These are phyloP conservation scores for Kazachstania kunashirensis DNA, from an alignment of 805 yeast genomes.

Conservation along the genomic window DNA sequence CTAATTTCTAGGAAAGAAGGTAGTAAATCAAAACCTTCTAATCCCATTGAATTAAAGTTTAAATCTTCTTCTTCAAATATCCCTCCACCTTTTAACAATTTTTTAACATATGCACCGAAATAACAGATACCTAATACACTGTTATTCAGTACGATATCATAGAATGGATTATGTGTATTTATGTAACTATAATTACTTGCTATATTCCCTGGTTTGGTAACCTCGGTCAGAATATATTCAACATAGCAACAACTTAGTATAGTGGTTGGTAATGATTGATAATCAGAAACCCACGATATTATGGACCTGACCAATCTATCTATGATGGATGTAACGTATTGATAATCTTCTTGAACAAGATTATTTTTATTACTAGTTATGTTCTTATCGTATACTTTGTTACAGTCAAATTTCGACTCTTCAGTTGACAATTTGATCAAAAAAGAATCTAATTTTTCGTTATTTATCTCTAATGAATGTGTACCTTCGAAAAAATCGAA, in stretches of 20 bases:
- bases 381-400: slow-evolving; percentile 7
- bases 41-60: slow-evolving; percentile 52
- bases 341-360: slow-evolving; percentile 21
- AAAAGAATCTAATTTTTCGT: slow-evolving; percentile 69
- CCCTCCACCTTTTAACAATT: slow-evolving; percentile 46
- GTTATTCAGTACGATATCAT: slow-evolving; percentile 43
- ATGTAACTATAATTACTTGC: slow-evolving; percentile 5
- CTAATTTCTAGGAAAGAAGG: slow-evolving; percentile 16
- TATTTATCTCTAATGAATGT: slow-evolving; percentile 72
- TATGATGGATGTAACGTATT: slow-evolving; percentile 41
- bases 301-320: slow-evolving; percentile 45
- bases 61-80: slow-evolving; percentile 70
- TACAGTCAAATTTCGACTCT: slow-evolving; percentile 40
- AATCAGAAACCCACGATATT: slow-evolving; percentile 68
- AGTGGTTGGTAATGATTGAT: slow-evolving; percentile 60
- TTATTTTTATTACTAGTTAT: slow-evolving; percentile 1
- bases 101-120: slow-evolving; percentile 39
- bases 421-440: slow-evolving; percentile 38
- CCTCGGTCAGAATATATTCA: slow-evolving; percentile 43
- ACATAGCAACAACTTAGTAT: slow-evolving; percentile 68
- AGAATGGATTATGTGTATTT: slow-evolving; percentile 26
- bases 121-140: slow-evolving; percentile 45
- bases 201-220: slow-evolving; percentile 19
- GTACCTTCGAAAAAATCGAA: slow-evolving; percentile 77
- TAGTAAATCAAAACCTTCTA: slow-evolving; percentile 31